Evolutionary conservation across 2,329 filamentous ascomycete species (phyloP), one percentile per base, ranked within the genome.

Genomic region (Capronia americana): DNA sequence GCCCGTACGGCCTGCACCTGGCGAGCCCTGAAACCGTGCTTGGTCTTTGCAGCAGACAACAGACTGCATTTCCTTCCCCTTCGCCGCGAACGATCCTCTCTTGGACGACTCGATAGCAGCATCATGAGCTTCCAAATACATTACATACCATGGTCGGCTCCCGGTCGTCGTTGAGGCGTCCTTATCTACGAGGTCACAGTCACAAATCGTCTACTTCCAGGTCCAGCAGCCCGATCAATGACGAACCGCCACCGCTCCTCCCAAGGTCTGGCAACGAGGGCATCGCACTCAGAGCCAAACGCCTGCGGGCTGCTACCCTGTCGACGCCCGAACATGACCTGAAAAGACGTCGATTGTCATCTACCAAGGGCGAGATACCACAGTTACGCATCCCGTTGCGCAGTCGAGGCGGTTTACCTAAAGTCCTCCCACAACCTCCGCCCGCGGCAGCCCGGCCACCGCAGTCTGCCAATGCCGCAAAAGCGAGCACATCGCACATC

Each of bases 121-220:
- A 72, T 67, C 69, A 72, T 72, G 71, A 72, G 58, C 64, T 59
- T 53, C 64, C 55, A 32, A 70, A 60, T 46, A 67, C 67, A 34
- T 53, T 60, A 65, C 46, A 67, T 71, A 73, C 63, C 62, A 75
- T 75, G 74, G 74, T 73, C 69, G 70, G 69, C 68, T 73, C 74
- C 61, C 74, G 70, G 69, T 72, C 72, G 65, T 74, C 74, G 57
- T 71, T 72, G 64, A 73, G 74, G 61, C 73, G 73, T 67, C 70
- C 71, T 38, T 65, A 66, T 62, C 57, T 71, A 61, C 68, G 66
- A 65, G 68, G 68, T 51, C 48, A 51, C 48, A 51, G 48, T 51
- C 48, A 51, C 48, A 51, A 51, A 23, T 26, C 48, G 12, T 51
- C 62, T 24, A 67, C 64, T 64, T 65, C 60, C 51, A 71, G 64